Base-by-base conservation (phyloP, 495 filamentous ascomycete species). In the Xylaria bambusicola region DNA sequence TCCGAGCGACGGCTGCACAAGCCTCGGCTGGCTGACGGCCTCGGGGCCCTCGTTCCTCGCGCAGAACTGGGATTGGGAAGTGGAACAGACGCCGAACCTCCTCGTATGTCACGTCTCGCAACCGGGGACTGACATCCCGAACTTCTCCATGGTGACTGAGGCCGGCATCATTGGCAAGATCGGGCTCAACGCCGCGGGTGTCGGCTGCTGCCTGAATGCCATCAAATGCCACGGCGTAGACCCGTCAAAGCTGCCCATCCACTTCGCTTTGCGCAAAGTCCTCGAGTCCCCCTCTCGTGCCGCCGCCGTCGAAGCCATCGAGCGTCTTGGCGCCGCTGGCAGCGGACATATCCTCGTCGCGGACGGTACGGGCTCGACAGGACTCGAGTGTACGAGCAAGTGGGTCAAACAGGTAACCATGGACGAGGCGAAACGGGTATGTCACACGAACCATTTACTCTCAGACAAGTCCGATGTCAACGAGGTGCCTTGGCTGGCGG, bases 141-240 rank as follows among this genome's bases (percentile, higher is more conserved):
- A 64, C 20, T 67, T 65, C 33, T 56, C 66, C 7, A 77, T 76
- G 72, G 69, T 82, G 41, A 82, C 80, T 1, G 79, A 89, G 73
- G 87, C 86, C 17, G 87, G 87, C 1, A 82, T 89, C n/a, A 81
- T 90, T 18, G 85, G 86, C 18, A 91, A 91, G 65, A 88, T 90
- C 40, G 87, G 88, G 1, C 74, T 88, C 65, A 89, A 89, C 62
- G 74, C 72, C 13, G 68, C 72, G 0, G 84, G 85, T 2, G 85
- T 89, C 1, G 86, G 86, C 2, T 82, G 82, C n/a, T 85, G 81
- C 45, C 73, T 90, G 18, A 89, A 90, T 65, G 87, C 86, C 3
- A 84, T 89, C 55, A 77, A 79, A 42, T 86, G 84, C 2, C 75
- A 75, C 15, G 84, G 84, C 1, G 77, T 85, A 51, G 76, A 83